Conservation (phyloP, 495 filamentous ascomycete genomes). For the Annulohypoxylon bovei region DNA sequence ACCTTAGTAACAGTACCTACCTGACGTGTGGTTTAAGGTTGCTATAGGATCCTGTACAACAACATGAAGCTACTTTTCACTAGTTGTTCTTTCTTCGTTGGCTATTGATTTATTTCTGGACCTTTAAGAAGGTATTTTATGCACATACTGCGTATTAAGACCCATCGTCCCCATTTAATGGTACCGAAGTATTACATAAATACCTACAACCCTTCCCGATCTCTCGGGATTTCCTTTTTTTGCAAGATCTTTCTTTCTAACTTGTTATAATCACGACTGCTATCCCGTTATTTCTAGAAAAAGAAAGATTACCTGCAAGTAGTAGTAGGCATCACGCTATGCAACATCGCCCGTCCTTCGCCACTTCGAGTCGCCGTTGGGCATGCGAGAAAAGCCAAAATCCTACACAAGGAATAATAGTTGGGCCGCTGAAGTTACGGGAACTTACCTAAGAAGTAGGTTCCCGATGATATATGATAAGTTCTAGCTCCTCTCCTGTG, state of each 20-base stretch:
- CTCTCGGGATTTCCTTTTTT: constrained; percentile 6
- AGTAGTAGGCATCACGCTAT: not conserved
- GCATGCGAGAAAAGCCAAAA: not conserved
- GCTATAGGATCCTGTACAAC: constrained; percentile 11
- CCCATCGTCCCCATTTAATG: constrained; percentile 23
- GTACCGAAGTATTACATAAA: constrained; percentile 28
- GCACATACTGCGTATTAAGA: constrained; percentile 2
- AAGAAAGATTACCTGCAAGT: not conserved
- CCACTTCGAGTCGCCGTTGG: not conserved
- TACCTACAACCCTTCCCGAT: constrained; percentile 16
- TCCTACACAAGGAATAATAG: constrained; percentile 4
- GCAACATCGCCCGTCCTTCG: not conserved
- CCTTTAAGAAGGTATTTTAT: not conserved
- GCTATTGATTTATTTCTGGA: constrained; percentile 15
- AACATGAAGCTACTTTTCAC: not conserved
- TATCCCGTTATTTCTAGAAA: constrained; percentile 16
- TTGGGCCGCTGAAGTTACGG: constrained; percentile 8
- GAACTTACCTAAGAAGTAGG: constrained; percentile 12
- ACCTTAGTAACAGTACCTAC: constrained; percentile 9
- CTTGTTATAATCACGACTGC: not conserved
- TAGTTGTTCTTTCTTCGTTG: not conserved
- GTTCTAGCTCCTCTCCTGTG: not conserved
- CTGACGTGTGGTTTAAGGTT: constrained; percentile 1
- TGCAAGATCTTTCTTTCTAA: not conserved
- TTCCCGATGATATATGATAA: constrained; percentile 27